phyloP scores from a whole-genome alignment of 2,329 filamentous ascomycete species.

The Aspergillus texensis region DNA sequence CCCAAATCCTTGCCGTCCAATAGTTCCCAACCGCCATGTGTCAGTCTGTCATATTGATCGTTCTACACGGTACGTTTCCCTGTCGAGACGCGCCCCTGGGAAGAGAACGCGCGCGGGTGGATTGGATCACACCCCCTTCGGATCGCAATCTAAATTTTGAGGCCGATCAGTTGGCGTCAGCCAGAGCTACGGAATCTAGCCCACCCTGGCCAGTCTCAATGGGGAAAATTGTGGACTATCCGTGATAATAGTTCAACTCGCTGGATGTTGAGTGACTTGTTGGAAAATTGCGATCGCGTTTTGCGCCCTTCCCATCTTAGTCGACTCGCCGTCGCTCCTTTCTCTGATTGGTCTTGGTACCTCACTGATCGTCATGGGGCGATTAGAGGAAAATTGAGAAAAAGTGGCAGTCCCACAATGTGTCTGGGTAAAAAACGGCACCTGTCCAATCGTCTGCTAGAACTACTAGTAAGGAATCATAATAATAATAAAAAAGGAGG shows the following conservation, averaged over 20 bases:
- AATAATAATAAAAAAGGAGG: not conserved
- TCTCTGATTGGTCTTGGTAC: slow-evolving; percentile 24
- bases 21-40: not conserved
- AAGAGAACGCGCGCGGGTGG: not conserved
- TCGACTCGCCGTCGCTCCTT: slow-evolving; percentile 27
- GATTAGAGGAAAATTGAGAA: slow-evolving; percentile 19
- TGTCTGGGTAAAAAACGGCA: slow-evolving; percentile 10
- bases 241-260: not conserved
- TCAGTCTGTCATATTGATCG: not conserved
- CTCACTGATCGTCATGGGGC: slow-evolving; percentile 33
- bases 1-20: not conserved
- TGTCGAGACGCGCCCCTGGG: not conserved
- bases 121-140: not conserved
- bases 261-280: not conserved
- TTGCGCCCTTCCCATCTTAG: slow-evolving; percentile 31
- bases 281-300: slow-evolving; percentile 32
- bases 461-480: not conserved
- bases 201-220: not conserved
- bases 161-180: not conserved
- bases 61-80: not conserved
- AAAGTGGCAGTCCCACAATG: slow-evolving; percentile 18
- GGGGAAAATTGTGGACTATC: not conserved
- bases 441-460: not conserved
- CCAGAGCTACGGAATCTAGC: not conserved
- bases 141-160: not conserved